Evolutionary conservation across 345 rosid species (phyloP), one percentile per base, ranked within the genome.

Genomic region (Populus ilicifolia): DNA sequence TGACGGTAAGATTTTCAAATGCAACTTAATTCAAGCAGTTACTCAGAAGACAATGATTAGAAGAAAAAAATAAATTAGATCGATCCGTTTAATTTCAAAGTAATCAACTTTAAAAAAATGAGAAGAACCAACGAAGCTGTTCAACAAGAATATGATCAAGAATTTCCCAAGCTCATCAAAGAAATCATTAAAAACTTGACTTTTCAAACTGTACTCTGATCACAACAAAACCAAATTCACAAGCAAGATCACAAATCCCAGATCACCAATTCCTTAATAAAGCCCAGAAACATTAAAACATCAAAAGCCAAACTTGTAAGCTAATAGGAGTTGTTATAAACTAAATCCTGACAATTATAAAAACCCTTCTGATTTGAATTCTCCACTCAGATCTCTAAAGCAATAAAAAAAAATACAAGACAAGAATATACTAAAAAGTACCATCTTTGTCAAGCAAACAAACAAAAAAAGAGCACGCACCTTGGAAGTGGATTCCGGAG

Each of bases 231-330:
- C 13, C n/a, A 54, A 50, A 59, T n/a, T 67, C 48, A 25, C 17
- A 11, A 68, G 43, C 36, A 25, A 59, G 41, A 75, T 67, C 74
- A 78, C 43, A 72, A 63, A 78, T 43, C 38, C 5, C 66, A 78
- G 71, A 67, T 67, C 41, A 63, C n/a, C 23, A 43, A 23, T 73
- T 44, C 39, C 25, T 50, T 20, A 18, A 33, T 13, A n/a, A 36
- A 18, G 3, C 29, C 29, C 29, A 27, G 41, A 12, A 46, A 12
- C 67, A 66, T 23, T 8, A 59, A 14, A 65, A n/a, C 66, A 38
- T 41, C 43, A 52, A 72, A 72, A 17, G 7, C 48, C 67, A 5
- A 71, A 27, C 38, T 46, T 25, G 61, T 43, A 36, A 17, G 11
- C 8, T 33, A 43, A 78, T 7, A 48, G 36, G 29, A 25, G 5